phyloP scores from a whole-genome alignment of 2,329 filamentous ascomycete species.

The Rutstroemia sydowiana region DNA sequence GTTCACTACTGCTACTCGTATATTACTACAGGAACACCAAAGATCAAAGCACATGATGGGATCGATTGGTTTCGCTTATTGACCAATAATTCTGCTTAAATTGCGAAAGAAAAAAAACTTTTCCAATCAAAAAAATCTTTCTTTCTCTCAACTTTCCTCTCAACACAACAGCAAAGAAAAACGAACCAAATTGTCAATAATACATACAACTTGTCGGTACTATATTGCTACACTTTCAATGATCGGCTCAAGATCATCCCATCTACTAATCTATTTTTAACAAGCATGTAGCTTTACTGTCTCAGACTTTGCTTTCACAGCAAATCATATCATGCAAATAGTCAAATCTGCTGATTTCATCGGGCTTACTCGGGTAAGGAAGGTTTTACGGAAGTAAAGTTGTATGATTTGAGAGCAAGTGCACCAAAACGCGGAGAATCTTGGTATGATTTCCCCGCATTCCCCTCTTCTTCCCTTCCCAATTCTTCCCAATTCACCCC shows the following conservation, averaged over 20 bases:
- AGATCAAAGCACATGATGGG: no score
- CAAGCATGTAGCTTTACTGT: background rate
- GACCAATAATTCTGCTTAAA: no score
- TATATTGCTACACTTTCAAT: background rate
- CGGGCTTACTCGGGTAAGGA: constrained; percentile 1
- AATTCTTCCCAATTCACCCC: background rate
- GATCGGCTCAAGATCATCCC: background rate
- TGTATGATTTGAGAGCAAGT: background rate
- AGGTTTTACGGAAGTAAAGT: background rate
- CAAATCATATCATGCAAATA: background rate
- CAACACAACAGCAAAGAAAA: no score
- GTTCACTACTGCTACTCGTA: no score
- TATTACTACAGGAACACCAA: no score
- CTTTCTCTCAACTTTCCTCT: no score
- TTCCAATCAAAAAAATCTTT: no score
- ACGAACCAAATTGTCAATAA: no score
- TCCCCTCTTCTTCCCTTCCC: background rate
- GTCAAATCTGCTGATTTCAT: constrained; percentile 1
- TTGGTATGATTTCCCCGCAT: constrained; percentile 3
- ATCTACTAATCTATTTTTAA: background rate
- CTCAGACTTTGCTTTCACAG: background rate
- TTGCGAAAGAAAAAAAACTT: no score
- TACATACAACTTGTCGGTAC: background rate
- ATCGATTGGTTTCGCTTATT: no score
- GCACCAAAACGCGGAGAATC: background rate